A percentile compares a stretch with the other conserved stretches of the same genome.
These are phyloP conservation scores for Pontederia crassipes DNA, from an alignment of 176 grass and related monocot species.

Conservation along the genomic window DNA sequence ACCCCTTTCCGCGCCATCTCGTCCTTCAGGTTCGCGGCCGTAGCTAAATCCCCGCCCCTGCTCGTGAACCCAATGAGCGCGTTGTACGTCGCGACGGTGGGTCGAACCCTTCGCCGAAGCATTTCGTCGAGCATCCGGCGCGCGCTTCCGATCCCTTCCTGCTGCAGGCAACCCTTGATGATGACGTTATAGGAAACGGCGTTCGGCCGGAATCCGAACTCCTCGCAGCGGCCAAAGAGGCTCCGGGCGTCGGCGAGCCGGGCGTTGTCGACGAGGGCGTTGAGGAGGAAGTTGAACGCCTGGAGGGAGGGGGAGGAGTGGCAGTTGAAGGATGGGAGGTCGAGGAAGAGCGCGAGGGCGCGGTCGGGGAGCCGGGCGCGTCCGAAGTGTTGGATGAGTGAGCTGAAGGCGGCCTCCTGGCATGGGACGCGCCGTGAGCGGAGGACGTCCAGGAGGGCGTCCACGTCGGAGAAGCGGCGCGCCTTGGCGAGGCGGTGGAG, in stretches of 20 bases:
- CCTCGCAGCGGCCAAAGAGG: slow-evolving; percentile 30
- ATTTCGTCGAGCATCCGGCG: slow-evolving; percentile 63
- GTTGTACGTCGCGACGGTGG: slow-evolving; percentile 62
- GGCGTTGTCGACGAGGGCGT: slow-evolving; percentile 48
- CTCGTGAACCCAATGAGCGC: slow-evolving; percentile 43
- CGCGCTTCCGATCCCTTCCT: slow-evolving; percentile 34
- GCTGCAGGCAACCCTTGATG: slow-evolving; percentile 39
- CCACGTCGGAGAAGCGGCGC: slow-evolving; percentile 37
- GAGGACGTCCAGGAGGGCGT: slow-evolving; percentile 46
- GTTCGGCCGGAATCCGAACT: slow-evolving; percentile 57
- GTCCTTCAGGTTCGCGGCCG: slow-evolving; percentile 28
- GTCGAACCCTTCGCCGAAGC: slow-evolving; percentile 43
- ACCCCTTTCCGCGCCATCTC: slow-evolving; percentile 51
- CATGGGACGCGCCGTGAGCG: slow-evolving; percentile 36
- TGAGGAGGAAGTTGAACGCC: slow-evolving; percentile 61
- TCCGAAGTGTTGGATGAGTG: slow-evolving; percentile 56
- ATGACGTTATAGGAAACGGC: slow-evolving; percentile 82
- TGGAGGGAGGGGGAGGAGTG: slow-evolving; percentile 30
- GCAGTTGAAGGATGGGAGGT: slow-evolving; percentile 46
- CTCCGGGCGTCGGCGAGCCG: slow-evolving; percentile 29
- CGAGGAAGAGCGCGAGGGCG: slow-evolving; percentile 42
- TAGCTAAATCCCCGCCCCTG: slow-evolving; percentile 31
- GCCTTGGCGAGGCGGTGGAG: slow-evolving; percentile 56
- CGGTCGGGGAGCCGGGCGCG: slow-evolving; percentile 38
- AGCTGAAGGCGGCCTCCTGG: slow-evolving; percentile 36